Base-by-base conservation (phyloP, 345 rosid species). In the Gossypium arboreum region DNA sequence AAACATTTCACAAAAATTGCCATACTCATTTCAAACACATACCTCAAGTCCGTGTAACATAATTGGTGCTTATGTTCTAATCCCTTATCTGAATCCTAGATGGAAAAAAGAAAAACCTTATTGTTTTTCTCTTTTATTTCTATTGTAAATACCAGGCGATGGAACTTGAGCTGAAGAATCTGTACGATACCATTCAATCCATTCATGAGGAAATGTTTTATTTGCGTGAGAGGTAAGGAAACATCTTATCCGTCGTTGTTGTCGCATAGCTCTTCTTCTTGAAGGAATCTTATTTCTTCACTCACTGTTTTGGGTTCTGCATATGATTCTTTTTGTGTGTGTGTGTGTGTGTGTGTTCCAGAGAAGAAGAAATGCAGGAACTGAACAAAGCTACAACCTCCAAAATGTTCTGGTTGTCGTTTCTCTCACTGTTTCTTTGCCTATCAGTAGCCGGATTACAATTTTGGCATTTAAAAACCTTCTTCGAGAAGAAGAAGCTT, bases 351-450 rank as follows among this genome's bases (percentile, higher is more conserved):
- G 6, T 34, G 41, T 25, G 41, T 48, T 75, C 45, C 92, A 93
- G 98, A 78, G 99, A 93, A 86, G 93, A 88, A 63, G 91, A 93
- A 84, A 95, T 93, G 99, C 94, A 91, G 83, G 93, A 86, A 5
- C 79, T 95, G 76, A 95, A 90, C 83, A 78, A 73, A 60, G 77
- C 86, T 7, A 95, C 99, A 0, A 91, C 89, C 81, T 56, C 86
- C 9, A 93, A 78, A 76, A 95, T 95, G 99, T 94, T 88, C 13
- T 85, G 88, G 92, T 77, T 95, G 62, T 86, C 97, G 79, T 65
- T 90, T 16, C 85, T 95, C 27, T 93, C 98, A 0, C 92, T 93
- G 17, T 60, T 85, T 51, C 86, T 95, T 34, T 90, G 93, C 88
- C 63, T 93, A 58, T 86, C 97, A 24, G 98, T 93, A 16, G 98